Evolutionary conservation across 2,329 filamentous ascomycete species (phyloP).

Genomic region (Chaetoscypha palmicola): DNA sequence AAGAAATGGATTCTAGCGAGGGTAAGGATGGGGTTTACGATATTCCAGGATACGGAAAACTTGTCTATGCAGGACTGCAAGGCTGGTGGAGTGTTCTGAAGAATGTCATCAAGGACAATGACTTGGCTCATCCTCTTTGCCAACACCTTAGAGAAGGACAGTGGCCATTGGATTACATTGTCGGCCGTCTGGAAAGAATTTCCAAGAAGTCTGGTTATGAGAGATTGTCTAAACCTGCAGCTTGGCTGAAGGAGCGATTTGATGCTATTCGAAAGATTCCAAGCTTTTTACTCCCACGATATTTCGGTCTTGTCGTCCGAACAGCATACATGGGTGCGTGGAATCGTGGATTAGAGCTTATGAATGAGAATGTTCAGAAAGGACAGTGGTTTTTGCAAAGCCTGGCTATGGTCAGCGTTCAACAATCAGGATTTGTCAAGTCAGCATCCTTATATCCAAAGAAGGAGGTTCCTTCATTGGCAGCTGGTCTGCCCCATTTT

Average conservation of each 20-base stretch:
- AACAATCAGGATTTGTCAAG: slow-evolving; percentile 82
- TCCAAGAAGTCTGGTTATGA: slow-evolving; percentile 56
- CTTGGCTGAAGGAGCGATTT: slow-evolving; percentile 79
- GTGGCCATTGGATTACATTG: slow-evolving; percentile 87
- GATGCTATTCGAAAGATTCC: slow-evolving; percentile 80
- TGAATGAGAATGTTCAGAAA: slow-evolving; percentile 67
- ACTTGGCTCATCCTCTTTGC: slow-evolving; percentile 87
- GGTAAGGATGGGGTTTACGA: slow-evolving; percentile 83
- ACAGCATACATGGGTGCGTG: slow-evolving; percentile 82
- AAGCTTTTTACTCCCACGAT: slow-evolving; percentile 82
- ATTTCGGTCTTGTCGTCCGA: slow-evolving; percentile 83
- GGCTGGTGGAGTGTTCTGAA: slow-evolving; percentile 95
- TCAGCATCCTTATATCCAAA: slow-evolving; percentile 86
- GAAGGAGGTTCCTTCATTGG: slow-evolving; percentile 77
- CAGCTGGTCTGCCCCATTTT: slow-evolving; percentile 91
- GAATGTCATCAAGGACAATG: slow-evolving; percentile 77
- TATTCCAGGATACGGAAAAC: slow-evolving; percentile 73
- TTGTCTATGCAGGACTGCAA: slow-evolving; percentile 94
- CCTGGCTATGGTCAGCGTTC: slow-evolving; percentile 83
- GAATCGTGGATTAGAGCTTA: slow-evolving; percentile 69
- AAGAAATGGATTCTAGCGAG: slow-evolving; percentile 72
- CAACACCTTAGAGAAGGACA: slow-evolving; percentile 86
- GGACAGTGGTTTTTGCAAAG: slow-evolving; percentile 87
- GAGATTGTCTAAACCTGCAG: slow-evolving; percentile 56
- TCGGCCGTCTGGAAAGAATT: slow-evolving; percentile 68